Evolutionary conservation across 2,329 filamentous ascomycete genomes (phyloP).

Genomic region (Fusarium xyrophilum): DNA sequence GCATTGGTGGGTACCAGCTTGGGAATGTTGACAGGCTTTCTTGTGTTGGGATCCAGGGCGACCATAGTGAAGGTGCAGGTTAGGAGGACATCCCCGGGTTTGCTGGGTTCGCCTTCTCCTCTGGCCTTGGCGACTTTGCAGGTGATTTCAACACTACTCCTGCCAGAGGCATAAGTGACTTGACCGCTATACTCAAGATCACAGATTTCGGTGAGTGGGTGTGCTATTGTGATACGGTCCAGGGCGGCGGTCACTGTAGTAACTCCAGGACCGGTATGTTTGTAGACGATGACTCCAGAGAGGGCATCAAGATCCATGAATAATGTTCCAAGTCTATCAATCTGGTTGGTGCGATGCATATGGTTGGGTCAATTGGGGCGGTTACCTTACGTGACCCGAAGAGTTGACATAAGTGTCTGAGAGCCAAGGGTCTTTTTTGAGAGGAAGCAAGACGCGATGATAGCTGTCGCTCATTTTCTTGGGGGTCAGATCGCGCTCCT

Average conservation of each 20-base stretch:
- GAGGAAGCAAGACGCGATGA: slow-evolving; percentile 57
- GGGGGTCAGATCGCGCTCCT: slow-evolving; percentile 40
- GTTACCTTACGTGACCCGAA: slow-evolving; percentile 70
- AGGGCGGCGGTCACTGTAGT: slow-evolving; percentile 59
- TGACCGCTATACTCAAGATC: slow-evolving; percentile 74
- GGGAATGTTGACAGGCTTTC: slow-evolving; percentile 40
- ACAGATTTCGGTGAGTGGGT: slow-evolving; percentile 77
- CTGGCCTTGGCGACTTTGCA: slow-evolving; percentile 75
- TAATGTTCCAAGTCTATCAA: slow-evolving; percentile 65
- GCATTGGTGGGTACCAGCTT: slow-evolving; percentile 36
- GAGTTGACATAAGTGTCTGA: slow-evolving; percentile 80
- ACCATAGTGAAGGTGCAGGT: slow-evolving; percentile 51
- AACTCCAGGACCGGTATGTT: slow-evolving; percentile 64
- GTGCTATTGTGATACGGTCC: slow-evolving; percentile 64
- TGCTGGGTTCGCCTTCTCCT: slow-evolving; percentile 60
- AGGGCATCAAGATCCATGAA: slow-evolving; percentile 84
- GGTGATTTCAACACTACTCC: slow-evolving; percentile 77
- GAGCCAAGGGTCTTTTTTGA: slow-evolving; percentile 77
- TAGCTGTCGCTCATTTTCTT: slow-evolving; percentile 46
- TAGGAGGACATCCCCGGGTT: slow-evolving; percentile 53
- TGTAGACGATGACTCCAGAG: slow-evolving; percentile 78
- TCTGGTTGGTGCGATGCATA: fast-evolving
- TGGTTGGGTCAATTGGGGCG: too few relatives aligned
- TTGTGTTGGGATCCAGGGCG: slow-evolving; percentile 40
- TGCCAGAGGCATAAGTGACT: slow-evolving; percentile 72